Evolutionary conservation across 169 alveolate genomes (phyloP).

Genomic region (Plasmodium inui): DNA sequence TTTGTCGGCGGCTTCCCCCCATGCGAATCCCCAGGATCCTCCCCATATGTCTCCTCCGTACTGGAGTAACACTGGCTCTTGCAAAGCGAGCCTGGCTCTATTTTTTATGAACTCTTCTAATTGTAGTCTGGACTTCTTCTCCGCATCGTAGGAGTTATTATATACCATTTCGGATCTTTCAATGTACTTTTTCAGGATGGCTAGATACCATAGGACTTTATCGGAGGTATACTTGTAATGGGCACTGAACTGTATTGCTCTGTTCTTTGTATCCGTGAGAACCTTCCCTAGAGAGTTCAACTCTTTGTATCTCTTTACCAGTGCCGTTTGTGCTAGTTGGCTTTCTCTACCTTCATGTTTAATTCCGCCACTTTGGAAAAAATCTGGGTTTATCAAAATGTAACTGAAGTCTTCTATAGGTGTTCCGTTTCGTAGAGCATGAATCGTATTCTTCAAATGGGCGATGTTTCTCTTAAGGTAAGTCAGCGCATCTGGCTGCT

Average conservation of each 20-base stretch:
- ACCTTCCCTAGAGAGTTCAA: not conserved
- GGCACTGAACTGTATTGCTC: not conserved
- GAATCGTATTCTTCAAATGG: constrained; percentile 5
- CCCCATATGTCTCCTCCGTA: not conserved
- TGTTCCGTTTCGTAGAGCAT: not conserved
- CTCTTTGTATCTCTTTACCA: not conserved
- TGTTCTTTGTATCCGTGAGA: not conserved
- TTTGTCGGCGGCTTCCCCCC: constrained; percentile 12
- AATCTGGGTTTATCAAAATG: constrained; percentile 13
- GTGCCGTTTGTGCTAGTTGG: not conserved
- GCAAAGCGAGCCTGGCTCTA: not conserved
- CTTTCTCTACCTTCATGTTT: constrained; percentile 5
- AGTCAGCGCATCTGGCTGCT: not conserved
- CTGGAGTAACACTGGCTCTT: constrained; percentile 1
- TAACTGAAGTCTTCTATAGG: constrained; percentile 14
- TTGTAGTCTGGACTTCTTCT: not conserved
- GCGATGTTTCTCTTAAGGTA: constrained; percentile 30
- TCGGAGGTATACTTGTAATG: constrained; percentile 8
- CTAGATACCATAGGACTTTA: constrained; percentile 4
- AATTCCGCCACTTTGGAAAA: not conserved
- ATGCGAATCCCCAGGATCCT: constrained; percentile 11
- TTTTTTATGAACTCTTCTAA: not conserved
- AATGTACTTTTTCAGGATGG: not conserved
- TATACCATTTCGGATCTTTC: constrained; percentile 12
- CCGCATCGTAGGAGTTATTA: constrained; percentile 15